phyloP scores from a whole-genome alignment of 495 filamentous ascomycete species.

The Penicillium bovifimosum region DNA sequence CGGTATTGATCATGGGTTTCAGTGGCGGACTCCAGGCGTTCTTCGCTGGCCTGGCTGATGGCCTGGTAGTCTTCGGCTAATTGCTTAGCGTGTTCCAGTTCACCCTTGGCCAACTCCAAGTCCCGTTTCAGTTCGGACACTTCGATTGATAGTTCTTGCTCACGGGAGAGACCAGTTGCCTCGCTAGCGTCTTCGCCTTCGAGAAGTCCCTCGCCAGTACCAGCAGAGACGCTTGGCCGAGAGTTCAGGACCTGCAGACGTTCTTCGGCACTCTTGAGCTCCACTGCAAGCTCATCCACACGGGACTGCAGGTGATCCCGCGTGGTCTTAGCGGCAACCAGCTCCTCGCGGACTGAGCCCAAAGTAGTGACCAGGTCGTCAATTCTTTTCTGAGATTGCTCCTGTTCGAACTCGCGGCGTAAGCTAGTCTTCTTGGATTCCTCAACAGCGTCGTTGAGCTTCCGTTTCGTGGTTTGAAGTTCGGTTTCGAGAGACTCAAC shows the following conservation, averaged over 20 bases:
- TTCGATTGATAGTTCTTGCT: conserved; percentile 79
- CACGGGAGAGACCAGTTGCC: conserved; percentile 56
- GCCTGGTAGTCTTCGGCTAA: conserved; percentile 82
- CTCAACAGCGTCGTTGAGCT: conserved; percentile 77
- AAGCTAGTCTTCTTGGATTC: conserved; percentile 71
- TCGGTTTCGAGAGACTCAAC: conserved; percentile 75
- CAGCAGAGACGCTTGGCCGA: conserved; percentile 52
- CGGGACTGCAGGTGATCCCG: conserved; percentile 81
- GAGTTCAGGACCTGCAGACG: conserved; percentile 72
- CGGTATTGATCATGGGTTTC: conserved; percentile 81
- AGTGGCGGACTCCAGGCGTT: conserved; percentile 72
- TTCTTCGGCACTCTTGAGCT: conserved; percentile 84
- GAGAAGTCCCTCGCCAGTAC: conserved; percentile 26
- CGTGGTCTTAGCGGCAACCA: conserved; percentile 74
- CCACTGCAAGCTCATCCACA: conserved; percentile 81
- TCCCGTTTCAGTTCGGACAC: conserved; percentile 78
- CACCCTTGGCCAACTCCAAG: conserved; percentile 65
- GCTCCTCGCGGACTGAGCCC: conserved; percentile 71
- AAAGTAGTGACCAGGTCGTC: conserved; percentile 82
- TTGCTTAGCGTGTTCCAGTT: conserved; percentile 71
- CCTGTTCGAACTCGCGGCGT: conserved; percentile 80
- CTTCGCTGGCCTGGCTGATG: conserved; percentile 85
- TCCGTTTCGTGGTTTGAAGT: conserved; percentile 69
- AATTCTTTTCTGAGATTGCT: conserved; percentile 79
- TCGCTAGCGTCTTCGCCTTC: conserved; percentile 37